Conservation (phyloP, 805 yeast species). For the Ogataea zsoltii region DNA sequence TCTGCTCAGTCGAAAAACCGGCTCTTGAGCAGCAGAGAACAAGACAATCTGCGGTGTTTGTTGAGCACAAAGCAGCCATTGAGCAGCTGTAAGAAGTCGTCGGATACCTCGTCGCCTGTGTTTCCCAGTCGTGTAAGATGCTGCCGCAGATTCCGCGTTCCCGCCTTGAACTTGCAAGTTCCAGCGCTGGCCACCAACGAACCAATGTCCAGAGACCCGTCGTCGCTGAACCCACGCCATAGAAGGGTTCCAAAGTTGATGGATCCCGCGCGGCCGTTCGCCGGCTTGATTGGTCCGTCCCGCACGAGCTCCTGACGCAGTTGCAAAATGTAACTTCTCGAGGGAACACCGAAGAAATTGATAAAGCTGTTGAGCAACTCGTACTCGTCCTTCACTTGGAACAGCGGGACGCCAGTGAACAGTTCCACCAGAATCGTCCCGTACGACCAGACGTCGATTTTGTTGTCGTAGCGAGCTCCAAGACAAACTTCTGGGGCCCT, state of each 20-base stretch:
- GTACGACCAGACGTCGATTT: conserved; percentile 84
- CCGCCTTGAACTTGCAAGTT: conserved; percentile 22
- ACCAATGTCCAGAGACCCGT: conserved; percentile 28
- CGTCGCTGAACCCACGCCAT: conserved; percentile 37
- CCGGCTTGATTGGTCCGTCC: conserved; percentile 36
- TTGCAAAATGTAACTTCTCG: conserved; percentile 38
- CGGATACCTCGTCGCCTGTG: conserved; percentile 8
- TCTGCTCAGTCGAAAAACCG: conserved; percentile 26
- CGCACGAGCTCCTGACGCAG: conserved; percentile 40
- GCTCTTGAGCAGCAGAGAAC: conserved; percentile 29
- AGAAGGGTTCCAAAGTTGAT: conserved; percentile 29
- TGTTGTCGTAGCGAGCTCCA: conserved; percentile 60
- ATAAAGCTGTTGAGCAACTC: conserved; percentile 46
- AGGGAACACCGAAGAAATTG: conserved; percentile 50
- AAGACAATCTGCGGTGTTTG: conserved; percentile 33
- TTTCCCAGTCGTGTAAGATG: conserved; percentile 10
- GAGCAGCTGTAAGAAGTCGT: conserved; percentile 30
- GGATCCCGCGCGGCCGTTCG: too few species aligned
- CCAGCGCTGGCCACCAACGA: conserved; percentile 20
- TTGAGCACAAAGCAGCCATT: conserved; percentile 37
- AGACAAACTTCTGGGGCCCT: conserved; percentile 77
- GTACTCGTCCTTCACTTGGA: conserved; percentile 51
- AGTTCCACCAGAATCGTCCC: conserved; percentile 93
- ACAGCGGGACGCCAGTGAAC: conserved; percentile 53
- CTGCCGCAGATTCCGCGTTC: conserved; percentile 20